A percentile compares a stretch with the other conserved stretches of the same genome.
Conservation (phyloP, 495 filamentous ascomycete species). For the Podospora didyma region DNA sequence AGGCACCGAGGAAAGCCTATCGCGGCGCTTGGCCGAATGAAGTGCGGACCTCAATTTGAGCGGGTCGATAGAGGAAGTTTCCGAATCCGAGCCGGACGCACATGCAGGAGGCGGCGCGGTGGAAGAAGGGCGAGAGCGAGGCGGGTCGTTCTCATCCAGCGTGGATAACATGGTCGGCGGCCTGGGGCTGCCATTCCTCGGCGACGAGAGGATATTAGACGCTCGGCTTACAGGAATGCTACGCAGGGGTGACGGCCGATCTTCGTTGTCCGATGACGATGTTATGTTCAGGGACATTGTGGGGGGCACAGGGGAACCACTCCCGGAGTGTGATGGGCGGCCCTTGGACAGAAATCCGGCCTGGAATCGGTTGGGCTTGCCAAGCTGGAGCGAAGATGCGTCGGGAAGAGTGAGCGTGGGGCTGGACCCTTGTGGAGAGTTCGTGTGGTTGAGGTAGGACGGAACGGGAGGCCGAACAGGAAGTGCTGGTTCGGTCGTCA, state of each 20-base stretch:
- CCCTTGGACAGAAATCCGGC: slow-evolving; percentile 81
- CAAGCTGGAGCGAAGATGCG: slow-evolving; percentile 30
- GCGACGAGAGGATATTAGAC: slow-evolving; percentile 37
- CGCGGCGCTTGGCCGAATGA: slow-evolving; percentile 40
- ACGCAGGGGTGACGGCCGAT: slow-evolving; percentile 54
- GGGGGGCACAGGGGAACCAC: slow-evolving; percentile 63
- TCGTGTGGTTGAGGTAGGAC: slow-evolving; percentile 39
- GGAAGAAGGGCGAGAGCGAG: slow-evolving; percentile 1
- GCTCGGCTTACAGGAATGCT: slow-evolving; percentile 37
- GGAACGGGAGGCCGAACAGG: slow-evolving; percentile 30
- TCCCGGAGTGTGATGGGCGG: slow-evolving; percentile 16
- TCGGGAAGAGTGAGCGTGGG: slow-evolving; percentile 51
- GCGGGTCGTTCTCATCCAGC: slow-evolving; percentile 40
- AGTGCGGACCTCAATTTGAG: slow-evolving; percentile 44
- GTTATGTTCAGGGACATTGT: slow-evolving; percentile 59
- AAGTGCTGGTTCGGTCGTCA: slow-evolving; percentile 29
- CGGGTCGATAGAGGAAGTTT: slow-evolving; percentile 39
- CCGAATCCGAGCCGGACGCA: slow-evolving; percentile 39
- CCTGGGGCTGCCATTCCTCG: slow-evolving; percentile 27
- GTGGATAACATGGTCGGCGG: slow-evolving; percentile 13
- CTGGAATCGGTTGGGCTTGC: slow-evolving; percentile 80
- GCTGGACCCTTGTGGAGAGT: slow-evolving; percentile 51
- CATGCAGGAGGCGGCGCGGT: slow-evolving; percentile 10
- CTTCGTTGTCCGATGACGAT: slow-evolving; percentile 60
- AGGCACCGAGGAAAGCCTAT: slow-evolving; percentile 32